phyloP scores from a whole-genome alignment of 176 grass and related monocot genomes.

The Phoenix roebelenii region DNA sequence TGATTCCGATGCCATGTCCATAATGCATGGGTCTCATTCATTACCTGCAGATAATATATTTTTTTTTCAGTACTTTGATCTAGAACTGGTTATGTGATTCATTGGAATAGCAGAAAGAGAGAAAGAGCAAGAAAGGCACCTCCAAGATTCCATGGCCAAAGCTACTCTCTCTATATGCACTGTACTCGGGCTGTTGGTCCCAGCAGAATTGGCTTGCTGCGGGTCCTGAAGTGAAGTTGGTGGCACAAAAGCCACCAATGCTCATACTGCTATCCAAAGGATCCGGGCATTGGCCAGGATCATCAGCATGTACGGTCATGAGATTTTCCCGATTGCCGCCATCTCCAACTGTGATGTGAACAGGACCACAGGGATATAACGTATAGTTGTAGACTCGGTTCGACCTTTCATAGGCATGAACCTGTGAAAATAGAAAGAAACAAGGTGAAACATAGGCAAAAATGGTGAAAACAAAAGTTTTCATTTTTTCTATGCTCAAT shows the following conservation, averaged over 20 bases:
- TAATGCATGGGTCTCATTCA: slow-evolving; percentile 73
- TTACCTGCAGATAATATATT: slow-evolving; percentile 32
- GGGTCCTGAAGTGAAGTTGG: slow-evolving; percentile 19
- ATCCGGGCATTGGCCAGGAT: slow-evolving; percentile 46
- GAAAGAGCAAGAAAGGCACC: slow-evolving; percentile 11
- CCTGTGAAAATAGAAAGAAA: slow-evolving; percentile 20
- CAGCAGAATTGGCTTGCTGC: slow-evolving; percentile 64
- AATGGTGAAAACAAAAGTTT: no score
- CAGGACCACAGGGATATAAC: slow-evolving; percentile 48
- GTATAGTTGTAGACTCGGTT: slow-evolving; percentile 73
- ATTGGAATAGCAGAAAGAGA: no score
- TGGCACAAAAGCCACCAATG: no score
- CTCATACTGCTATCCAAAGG: neutral
- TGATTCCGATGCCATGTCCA: slow-evolving; percentile 88
- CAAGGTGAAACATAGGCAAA: no score
- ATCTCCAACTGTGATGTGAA: slow-evolving; percentile 55
- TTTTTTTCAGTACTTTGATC: no score
- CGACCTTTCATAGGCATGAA: slow-evolving; percentile 75
- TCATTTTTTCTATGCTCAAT: no score
- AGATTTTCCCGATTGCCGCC: slow-evolving; percentile 73
- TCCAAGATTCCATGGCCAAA: slow-evolving; percentile 82
- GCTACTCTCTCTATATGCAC: slow-evolving; percentile 62
- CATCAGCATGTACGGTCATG: slow-evolving; percentile 52
- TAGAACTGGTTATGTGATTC: no score
- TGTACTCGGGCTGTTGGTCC: slow-evolving; percentile 66